These are phyloP conservation scores for Calvatia gigantea DNA, from an alignment of 768 basidiomycete genomes.

Conservation along the genomic window DNA sequence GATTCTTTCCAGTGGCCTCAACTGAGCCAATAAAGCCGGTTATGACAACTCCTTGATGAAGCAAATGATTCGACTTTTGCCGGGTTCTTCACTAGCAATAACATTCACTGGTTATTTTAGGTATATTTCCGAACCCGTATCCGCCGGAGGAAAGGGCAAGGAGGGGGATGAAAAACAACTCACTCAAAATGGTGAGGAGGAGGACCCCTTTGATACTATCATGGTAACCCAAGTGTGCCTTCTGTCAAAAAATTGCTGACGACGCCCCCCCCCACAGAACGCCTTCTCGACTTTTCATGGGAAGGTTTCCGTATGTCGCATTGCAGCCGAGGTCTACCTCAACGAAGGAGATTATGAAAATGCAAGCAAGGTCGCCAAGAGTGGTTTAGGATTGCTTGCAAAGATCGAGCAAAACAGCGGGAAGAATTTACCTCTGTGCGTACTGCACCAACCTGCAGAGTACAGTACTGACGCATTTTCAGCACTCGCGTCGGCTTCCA, in stretches of 20 bases:
- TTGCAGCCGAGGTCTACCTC: conserved; percentile 63
- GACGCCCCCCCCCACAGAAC: conserved; percentile 38
- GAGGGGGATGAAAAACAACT: conserved; percentile 1
- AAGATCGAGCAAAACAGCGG: conserved; percentile 57
- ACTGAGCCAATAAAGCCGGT: conserved; percentile 37
- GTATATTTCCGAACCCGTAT: conserved; percentile 47
- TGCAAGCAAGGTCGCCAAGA: conserved; percentile 68
- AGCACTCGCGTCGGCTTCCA: conserved; percentile 72
- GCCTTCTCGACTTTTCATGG: conserved; percentile 45
- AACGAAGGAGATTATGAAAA: conserved; percentile 71
- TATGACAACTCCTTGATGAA: conserved; percentile 58
- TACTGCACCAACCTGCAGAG: conserved; percentile 1
- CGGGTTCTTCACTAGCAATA: conserved; percentile 48
- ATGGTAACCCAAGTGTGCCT: conserved; percentile 40
- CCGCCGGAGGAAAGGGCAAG: conserved; percentile 38
- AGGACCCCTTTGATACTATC: conserved; percentile 58
- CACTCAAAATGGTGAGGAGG: conserved; percentile 28
- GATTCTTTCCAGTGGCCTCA: conserved; percentile 3
- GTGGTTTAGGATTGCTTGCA: conserved; percentile 55
- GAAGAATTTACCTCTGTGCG: conserved; percentile 46
- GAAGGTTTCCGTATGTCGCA: conserved; percentile 64
- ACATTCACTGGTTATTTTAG: conserved; percentile 67
- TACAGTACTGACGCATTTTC: background rate
- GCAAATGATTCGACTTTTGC: conserved; percentile 65
- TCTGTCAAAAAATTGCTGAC: background rate